Conservation (phyloP, 2,329 filamentous ascomycete species). For the Escovopsis sp. region DNA sequence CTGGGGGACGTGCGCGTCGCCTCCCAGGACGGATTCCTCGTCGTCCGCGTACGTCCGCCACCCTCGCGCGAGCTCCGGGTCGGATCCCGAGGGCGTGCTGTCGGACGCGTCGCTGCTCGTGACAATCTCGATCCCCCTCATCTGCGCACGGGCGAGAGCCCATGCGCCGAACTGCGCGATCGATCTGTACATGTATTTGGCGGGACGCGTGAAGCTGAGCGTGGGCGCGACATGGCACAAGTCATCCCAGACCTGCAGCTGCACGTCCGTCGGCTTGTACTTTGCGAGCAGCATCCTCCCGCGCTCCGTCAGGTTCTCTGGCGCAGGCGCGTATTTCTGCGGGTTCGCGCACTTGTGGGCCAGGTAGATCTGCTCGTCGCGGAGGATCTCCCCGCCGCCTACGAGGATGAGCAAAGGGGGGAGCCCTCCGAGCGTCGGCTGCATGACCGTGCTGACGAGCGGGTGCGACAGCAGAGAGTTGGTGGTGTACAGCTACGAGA, state of each 20-base stretch:
- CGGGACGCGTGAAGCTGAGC: constrained; percentile 88
- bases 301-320: constrained; percentile 46
- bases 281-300: constrained; percentile 44
- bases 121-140: constrained; percentile 59
- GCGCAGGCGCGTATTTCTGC: constrained; percentile 53
- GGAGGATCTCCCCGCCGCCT: constrained; percentile 75
- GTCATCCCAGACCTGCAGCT: constrained; percentile 92
- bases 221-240: constrained; percentile 86
- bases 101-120: constrained; percentile 63
- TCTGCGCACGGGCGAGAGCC: constrained; percentile 72
- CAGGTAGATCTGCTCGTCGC: constrained; percentile 89
- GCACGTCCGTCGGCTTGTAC: constrained; percentile 77
- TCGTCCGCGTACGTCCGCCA: constrained; percentile 9
- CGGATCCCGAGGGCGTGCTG: constrained; percentile 46
- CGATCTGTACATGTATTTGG: constrained; percentile 89
- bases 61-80: constrained; percentile 2
- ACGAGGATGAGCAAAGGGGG: constrained; percentile 77
- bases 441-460: constrained; percentile 75
- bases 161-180: constrained; percentile 89
- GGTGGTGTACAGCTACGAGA: constrained; percentile 44
- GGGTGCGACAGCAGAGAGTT: constrained; percentile 80
- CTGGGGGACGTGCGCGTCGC: constrained; percentile 13
- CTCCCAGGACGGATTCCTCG: constrained; percentile 8
- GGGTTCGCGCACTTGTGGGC: constrained; percentile 92
- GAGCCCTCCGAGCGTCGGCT: constrained; percentile 77